phyloP scores from a whole-genome alignment of 176 grass and related monocot species.

The Leersia perrieri region DNA sequence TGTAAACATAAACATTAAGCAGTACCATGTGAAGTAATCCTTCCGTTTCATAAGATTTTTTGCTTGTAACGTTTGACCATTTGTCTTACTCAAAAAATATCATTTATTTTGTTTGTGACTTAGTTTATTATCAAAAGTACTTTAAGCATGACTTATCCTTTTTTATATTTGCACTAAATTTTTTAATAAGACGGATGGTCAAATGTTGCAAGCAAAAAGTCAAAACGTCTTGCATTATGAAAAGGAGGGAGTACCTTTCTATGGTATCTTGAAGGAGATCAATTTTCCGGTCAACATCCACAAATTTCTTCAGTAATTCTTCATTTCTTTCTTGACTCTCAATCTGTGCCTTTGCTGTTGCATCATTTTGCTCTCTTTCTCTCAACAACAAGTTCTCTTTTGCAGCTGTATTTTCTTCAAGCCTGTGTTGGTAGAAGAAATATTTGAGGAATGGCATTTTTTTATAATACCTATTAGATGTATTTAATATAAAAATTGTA shows the following conservation, averaged over 20 bases:
- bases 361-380: constrained; percentile 57
- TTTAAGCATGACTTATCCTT: too few species aligned
- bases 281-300: constrained; percentile 52
- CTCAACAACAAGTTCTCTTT: constrained; percentile 46
- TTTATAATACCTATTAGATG: constrained; percentile 3
- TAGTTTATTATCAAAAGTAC: too few species aligned
- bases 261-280: constrained; percentile 54
- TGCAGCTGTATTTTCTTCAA: constrained; percentile 47
- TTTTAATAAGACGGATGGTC: too few species aligned
- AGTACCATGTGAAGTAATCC: background rate
- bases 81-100: too few species aligned
- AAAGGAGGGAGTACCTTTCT: too few species aligned
- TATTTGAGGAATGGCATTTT: constrained; percentile 18
- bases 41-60: too few species aligned
- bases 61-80: too few species aligned
- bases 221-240: too few species aligned
- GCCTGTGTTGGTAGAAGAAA: constrained; percentile 33
- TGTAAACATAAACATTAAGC: background rate
- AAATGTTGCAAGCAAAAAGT: too few species aligned
- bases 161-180: too few species aligned
- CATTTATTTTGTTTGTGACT: too few species aligned
- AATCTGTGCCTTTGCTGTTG: constrained; percentile 29
- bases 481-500: background rate
- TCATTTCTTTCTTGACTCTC: constrained; percentile 53
- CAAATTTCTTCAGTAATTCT: constrained; percentile 53